phyloP scores from a whole-genome alignment of 495 filamentous ascomycete genomes.

The Aspergillus funiculosus region DNA sequence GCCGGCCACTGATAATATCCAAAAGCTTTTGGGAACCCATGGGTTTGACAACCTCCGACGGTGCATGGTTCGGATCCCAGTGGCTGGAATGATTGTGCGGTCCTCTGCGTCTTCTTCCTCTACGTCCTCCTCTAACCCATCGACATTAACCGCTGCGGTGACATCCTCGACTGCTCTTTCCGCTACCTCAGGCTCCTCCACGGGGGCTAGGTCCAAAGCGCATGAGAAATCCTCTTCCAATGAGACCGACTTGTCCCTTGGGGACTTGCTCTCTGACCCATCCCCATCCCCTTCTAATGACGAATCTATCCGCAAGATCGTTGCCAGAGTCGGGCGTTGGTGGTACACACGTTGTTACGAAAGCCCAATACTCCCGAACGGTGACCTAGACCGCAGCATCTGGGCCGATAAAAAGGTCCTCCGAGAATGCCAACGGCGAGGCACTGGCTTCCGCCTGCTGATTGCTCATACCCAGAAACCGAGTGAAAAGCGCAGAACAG shows the following conservation, averaged over 20 bases:
- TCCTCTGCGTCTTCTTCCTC: constrained; percentile 39
- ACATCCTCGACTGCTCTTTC: constrained; percentile 29
- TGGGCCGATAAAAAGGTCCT: constrained; percentile 74
- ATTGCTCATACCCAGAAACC: constrained; percentile 90
- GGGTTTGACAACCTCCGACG: constrained; percentile 82
- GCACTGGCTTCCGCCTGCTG: constrained; percentile 81
- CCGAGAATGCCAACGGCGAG: constrained; percentile 77
- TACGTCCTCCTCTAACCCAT: constrained; percentile 19
- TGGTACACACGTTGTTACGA: constrained; percentile 96
- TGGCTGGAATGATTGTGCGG: constrained; percentile 60
- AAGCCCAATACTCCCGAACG: constrained; percentile 50
- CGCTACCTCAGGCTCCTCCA: constrained; percentile 23
- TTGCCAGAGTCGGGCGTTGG: constrained; percentile 87
- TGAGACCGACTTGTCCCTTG: constrained; percentile 53
- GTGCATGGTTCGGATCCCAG: constrained; percentile 85
- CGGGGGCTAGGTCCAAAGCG: constrained; percentile 20
- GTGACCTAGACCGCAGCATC: constrained; percentile 56
- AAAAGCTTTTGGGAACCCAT: constrained; percentile 65
- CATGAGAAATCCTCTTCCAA: constrained; percentile 35
- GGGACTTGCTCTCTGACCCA: constrained; percentile 63
- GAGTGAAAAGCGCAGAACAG: constrained; percentile 52
- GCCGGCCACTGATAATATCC: constrained; percentile 70
- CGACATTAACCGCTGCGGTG: constrained; percentile 21
- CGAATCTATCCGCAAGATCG: constrained; percentile 83
- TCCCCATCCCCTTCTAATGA: constrained; percentile 53